These are phyloP conservation scores for Pilaira anomala DNA, from an alignment of 192 early-diverging fungal genomes.

Conservation along the genomic window DNA sequence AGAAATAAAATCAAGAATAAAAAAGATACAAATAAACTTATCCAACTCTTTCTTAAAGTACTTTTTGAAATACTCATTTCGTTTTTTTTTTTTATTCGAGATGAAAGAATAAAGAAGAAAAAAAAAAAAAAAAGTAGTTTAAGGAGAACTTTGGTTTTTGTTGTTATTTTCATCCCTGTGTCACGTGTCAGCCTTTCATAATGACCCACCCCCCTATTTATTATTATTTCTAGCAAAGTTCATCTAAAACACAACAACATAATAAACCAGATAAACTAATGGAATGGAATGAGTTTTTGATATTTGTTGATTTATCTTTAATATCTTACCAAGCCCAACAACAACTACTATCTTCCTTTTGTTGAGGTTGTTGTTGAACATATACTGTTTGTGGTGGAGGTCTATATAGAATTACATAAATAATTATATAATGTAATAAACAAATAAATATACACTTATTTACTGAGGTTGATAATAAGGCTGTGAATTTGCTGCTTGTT, in stretches of 20 bases:
- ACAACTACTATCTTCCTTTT: conserved; percentile 18
- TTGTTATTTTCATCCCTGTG: too few species aligned
- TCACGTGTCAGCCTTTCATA: too few species aligned
- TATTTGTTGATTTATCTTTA: not conserved
- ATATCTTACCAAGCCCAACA: conserved; percentile 29
- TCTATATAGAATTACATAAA: conserved; percentile 2
- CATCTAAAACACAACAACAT: conserved; percentile 28
- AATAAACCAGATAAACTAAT: conserved; percentile 25
- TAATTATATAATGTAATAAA: not conserved
- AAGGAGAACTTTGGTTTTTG: too few species aligned
- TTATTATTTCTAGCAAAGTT: conserved; percentile 1
- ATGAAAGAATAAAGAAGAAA: too few species aligned
- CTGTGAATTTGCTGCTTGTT: not conserved
- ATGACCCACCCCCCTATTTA: too few species aligned
- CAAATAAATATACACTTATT: not conserved
- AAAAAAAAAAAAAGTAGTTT: too few species aligned
- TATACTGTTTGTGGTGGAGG: conserved; percentile 30
- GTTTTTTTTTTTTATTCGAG: too few species aligned
- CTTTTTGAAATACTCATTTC: too few species aligned
- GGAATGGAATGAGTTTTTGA: not conserved
- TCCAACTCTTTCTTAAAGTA: too few species aligned
- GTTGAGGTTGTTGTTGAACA: conserved; percentile 19
- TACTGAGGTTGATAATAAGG: conserved; percentile 32
- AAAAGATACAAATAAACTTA: too few species aligned
- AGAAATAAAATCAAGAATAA: too few species aligned